phyloP scores from a whole-genome alignment of 345 rosid species.

The Clarkia xantiana region DNA sequence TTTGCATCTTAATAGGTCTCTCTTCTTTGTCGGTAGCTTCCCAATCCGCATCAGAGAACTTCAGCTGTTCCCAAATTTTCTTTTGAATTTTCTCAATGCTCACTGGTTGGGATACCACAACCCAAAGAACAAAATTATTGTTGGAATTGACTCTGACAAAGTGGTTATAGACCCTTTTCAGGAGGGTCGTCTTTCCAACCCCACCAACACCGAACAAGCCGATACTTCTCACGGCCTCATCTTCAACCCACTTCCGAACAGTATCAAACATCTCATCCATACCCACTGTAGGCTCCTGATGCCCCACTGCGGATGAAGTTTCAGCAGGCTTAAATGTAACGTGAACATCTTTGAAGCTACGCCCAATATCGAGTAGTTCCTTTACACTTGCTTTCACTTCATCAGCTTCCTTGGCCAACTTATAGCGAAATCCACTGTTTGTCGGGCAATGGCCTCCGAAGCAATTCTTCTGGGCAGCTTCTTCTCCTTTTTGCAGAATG shows the following conservation, averaged over 20 bases:
- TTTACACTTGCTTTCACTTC: neutral
- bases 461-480: neutral
- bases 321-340: neutral
- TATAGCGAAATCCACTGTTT: neutral
- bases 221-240: neutral
- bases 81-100: neutral
- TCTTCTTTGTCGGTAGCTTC: neutral
- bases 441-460: neutral
- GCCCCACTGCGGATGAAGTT: neutral
- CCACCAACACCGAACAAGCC: conserved; percentile 11
- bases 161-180: conserved; percentile 5
- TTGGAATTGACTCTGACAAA: rapidly evolving
- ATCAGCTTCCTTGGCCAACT: neutral
- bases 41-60: conserved; percentile 1
- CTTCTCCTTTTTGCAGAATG: neutral
- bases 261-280: neutral
- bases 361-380: neutral
- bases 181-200: conserved; percentile 14
- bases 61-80: conserved; percentile 1
- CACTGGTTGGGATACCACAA: conserved; percentile 4
- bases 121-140: conserved; percentile 1
- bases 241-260: conserved; percentile 1
- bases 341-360: neutral
- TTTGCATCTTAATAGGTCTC: neutral
- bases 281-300: neutral